phyloP scores from a whole-genome alignment of 139 green algal genomes.

The Desmodesmus armatus region DNA sequence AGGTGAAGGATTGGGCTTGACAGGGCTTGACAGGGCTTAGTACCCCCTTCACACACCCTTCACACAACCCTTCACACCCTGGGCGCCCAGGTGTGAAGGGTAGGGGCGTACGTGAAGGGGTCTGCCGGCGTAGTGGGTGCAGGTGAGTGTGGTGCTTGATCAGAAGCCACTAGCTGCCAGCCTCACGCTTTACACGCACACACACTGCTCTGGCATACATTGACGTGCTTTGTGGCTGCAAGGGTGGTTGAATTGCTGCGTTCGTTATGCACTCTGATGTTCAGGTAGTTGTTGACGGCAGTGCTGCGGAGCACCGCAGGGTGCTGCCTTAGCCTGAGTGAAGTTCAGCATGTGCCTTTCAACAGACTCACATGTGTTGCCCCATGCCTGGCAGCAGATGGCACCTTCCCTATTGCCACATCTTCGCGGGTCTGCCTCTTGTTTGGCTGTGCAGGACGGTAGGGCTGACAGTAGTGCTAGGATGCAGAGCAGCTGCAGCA shows the following conservation, averaged over 20 bases:
- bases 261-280: background rate
- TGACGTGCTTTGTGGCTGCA: background rate
- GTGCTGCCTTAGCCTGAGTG: no score
- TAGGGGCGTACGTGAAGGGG: background rate
- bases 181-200: no score
- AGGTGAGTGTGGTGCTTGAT: background rate
- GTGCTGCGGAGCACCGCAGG: background rate
- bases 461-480: background rate
- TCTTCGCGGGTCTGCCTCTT: background rate
- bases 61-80: no score
- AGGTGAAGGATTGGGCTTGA: background rate
- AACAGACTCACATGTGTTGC: background rate
- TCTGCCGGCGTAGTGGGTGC: background rate
- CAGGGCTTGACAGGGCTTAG: background rate
- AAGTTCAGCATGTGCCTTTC: background rate
- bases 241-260: background rate
- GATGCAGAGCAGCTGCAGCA: background rate
- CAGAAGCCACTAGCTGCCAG: background rate
- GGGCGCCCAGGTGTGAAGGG: no score
- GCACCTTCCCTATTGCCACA: background rate
- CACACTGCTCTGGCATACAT: background rate
- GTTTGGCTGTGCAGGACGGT: background rate
- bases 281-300: background rate
- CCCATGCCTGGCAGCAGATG: slow-evolving; percentile 4
- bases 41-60: no score